A percentile compares a stretch with the other conserved stretches of the same genome.
Conservation (phyloP, 371 early-diverging fungal species). For the Haplosporangium sp. region DNA sequence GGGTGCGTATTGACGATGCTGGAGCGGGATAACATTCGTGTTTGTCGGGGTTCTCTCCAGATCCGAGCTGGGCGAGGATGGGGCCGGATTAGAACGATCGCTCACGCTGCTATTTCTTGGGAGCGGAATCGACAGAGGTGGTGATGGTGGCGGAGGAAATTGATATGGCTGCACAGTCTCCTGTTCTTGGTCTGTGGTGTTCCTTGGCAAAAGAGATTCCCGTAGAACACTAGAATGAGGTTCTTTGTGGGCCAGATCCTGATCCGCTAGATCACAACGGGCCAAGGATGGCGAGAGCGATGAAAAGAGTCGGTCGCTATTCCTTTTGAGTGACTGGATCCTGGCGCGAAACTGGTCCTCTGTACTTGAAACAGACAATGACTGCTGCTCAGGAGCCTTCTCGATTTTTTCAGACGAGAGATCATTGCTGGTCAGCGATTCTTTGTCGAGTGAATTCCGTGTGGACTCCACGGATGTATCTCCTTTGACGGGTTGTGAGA, state of each 20-base stretch:
- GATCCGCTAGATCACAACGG: too few relatives aligned
- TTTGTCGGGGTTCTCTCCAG: not conserved
- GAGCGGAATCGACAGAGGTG: conserved; percentile 38
- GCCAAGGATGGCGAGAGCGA: conserved; percentile 9
- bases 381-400: too few relatives aligned
- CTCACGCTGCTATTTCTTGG: conserved; percentile 8
- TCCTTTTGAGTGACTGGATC: conserved; percentile 21
- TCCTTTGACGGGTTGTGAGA: conserved; percentile 14
- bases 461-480: not conserved
- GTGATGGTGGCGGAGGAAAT: conserved; percentile 39
- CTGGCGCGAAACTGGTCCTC: conserved; percentile 15
- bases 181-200: not conserved
- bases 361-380: conserved; percentile 5
- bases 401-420: not conserved
- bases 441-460: not conserved
- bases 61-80: conserved; percentile 2
- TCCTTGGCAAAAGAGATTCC: conserved; percentile 25
- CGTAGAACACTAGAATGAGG: conserved; percentile 6
- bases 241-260: too few relatives aligned
- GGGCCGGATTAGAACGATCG: not conserved
- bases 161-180: conserved; percentile 23
- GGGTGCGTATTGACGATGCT: conserved; percentile 4
- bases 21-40: not conserved
- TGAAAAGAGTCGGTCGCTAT: conserved; percentile 17
- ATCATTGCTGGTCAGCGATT: not conserved